Conservation (phyloP, 2,329 filamentous ascomycete genomes). For the Pestalotiopsis sp. region DNA sequence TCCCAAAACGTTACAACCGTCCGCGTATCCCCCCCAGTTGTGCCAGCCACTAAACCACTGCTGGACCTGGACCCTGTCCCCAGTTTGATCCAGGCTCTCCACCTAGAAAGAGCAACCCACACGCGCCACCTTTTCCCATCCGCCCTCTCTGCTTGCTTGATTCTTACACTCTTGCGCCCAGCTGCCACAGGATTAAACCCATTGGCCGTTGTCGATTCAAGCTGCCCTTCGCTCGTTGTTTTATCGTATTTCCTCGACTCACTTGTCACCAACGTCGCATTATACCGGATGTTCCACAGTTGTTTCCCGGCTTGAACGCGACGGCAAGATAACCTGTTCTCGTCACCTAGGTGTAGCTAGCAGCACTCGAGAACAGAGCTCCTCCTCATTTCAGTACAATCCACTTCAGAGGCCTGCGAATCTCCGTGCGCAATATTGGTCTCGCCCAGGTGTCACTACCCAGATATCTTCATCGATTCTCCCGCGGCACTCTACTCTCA, state of each 20-base stretch:
- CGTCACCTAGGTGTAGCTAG: background rate
- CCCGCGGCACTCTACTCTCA: background rate
- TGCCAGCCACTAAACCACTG: conserved; percentile 10
- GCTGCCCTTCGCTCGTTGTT: background rate
- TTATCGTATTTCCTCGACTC: background rate
- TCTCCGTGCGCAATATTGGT: background rate
- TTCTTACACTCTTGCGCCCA: conserved; percentile 3
- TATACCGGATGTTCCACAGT: background rate
- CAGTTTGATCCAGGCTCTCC: conserved; percentile 5
- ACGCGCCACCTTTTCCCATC: conserved; percentile 15
- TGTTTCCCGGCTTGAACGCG: background rate
- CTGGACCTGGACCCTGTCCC: conserved; percentile 6
- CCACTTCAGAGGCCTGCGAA: background rate
- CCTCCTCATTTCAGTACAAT: background rate
- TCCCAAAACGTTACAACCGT: background rate
- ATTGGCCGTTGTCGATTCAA: background rate
- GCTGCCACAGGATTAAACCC: background rate
- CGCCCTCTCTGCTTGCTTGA: conserved; percentile 8
- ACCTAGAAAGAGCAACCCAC: conserved; percentile 11
- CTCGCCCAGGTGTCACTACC: background rate
- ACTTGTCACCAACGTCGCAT: background rate
- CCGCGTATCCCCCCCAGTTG: background rate
- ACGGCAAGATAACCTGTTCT: background rate
- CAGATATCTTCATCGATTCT: background rate
- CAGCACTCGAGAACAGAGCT: background rate